Evolutionary conservation across 2,329 filamentous ascomycete genomes (phyloP).

Genomic region (Ophiosphaerella herpotricha): DNA sequence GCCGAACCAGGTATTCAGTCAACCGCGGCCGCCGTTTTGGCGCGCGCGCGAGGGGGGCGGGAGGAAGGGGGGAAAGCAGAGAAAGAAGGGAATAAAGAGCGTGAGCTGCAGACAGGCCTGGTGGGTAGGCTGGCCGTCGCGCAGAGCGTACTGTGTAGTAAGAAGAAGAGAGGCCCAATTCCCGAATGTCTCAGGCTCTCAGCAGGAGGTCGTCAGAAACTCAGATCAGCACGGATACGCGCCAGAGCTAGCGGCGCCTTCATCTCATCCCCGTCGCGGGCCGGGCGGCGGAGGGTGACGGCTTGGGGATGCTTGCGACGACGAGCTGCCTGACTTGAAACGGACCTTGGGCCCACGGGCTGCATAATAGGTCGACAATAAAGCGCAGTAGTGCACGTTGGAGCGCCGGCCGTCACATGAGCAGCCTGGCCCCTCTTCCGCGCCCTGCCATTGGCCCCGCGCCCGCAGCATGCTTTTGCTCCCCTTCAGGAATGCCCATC

Average conservation of each 20-base stretch:
- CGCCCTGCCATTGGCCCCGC: constrained; percentile 1
- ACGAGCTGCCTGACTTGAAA: constrained; percentile 12
- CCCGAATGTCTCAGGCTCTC: no score
- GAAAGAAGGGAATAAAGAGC: constrained; percentile 14
- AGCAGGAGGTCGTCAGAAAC: no score
- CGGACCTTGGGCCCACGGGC: constrained; percentile 8
- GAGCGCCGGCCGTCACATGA: background rate
- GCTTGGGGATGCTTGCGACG: constrained; percentile 11
- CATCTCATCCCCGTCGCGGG: constrained; percentile 22
- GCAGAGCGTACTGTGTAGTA: no score
- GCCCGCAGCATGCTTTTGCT: background rate
- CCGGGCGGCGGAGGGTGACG: constrained; percentile 14
- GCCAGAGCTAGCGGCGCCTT: constrained; percentile 7
- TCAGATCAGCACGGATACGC: constrained; percentile 5
- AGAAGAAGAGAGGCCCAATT: no score
- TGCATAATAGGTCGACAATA: constrained; percentile 15
- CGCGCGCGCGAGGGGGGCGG: no score
- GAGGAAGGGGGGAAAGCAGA: background rate
- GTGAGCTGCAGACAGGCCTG: constrained; percentile 9
- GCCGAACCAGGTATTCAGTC: no score
- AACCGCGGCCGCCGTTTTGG: no score
- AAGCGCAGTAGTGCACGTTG: background rate
- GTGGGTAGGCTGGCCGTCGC: no score
- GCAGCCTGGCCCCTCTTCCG: constrained; percentile 10
- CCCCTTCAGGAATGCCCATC: background rate